These are phyloP conservation scores for Prunus salicina DNA, from an alignment of 306 rosid species.

Conservation along the genomic window DNA sequence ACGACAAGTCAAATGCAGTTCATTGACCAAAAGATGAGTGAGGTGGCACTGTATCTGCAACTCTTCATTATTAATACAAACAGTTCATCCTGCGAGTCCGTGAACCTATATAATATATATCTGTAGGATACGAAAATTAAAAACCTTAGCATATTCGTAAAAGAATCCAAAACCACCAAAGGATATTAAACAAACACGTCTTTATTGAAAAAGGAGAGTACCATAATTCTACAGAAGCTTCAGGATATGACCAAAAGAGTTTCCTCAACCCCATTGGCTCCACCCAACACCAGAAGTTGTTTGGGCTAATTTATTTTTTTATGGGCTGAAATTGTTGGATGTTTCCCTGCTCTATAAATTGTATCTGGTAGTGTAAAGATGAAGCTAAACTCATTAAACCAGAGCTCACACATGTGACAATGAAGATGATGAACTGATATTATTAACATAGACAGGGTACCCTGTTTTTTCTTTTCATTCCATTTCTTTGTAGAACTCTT, in stretches of 20 bases:
- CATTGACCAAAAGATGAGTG: too few relatives aligned
- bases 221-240: constrained; percentile 24
- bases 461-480: background rate
- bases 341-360: background rate
- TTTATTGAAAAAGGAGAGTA: constrained; percentile 34
- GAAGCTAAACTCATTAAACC: background rate
- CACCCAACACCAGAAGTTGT: constrained; percentile 3
- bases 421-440: background rate
- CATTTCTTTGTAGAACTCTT: background rate
- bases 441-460: background rate
- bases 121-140: too few relatives aligned
- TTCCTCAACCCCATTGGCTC: constrained; percentile 34
- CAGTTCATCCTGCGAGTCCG: too few relatives aligned
- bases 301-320: too few relatives aligned
- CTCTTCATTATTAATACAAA: too few relatives aligned
- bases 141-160: too few relatives aligned
- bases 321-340: too few relatives aligned
- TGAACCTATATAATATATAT: too few relatives aligned
- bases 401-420: background rate
- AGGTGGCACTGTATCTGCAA: too few relatives aligned
- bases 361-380: background rate
- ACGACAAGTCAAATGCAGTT: too few relatives aligned
- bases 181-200: constrained; percentile 16
- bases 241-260: constrained; percentile 28
- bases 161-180: too few relatives aligned